Percentiles rank a stretch among this genome's conserved stretches.
Evolutionary conservation across 139 green algal species (phyloP).

Genomic region (Eudorina sp.): DNA sequence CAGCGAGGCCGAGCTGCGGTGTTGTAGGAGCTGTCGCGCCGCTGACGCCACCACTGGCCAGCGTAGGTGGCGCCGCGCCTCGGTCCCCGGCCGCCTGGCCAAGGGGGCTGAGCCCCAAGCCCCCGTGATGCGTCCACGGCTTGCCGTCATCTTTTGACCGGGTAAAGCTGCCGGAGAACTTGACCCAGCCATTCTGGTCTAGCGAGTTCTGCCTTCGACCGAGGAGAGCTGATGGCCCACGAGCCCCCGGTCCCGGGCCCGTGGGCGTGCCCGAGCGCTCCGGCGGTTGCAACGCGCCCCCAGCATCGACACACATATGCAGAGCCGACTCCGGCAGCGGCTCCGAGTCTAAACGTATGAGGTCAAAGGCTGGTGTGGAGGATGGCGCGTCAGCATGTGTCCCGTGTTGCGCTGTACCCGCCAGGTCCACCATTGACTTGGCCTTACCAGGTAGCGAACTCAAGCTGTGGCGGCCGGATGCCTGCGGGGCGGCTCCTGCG

Average conservation of each 20-base stretch:
- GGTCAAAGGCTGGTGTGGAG: slow-evolving; percentile 5
- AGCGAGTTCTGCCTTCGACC: slow-evolving; percentile 21
- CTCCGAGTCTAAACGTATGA: slow-evolving; percentile 55
- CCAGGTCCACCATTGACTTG: slow-evolving; percentile 28
- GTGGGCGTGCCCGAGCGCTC: slow-evolving; percentile 7
- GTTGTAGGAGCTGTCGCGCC: neutral
- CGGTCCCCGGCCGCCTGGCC: neutral
- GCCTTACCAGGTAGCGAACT: neutral
- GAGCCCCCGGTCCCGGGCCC: neutral
- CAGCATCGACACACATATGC: neutral
- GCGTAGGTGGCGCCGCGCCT: neutral
- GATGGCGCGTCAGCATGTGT: neutral
- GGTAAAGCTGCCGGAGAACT: slow-evolving; percentile 38
- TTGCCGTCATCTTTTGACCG: neutral
- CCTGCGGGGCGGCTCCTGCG: neutral
- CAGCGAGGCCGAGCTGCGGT: neutral
- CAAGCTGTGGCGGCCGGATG: neutral
- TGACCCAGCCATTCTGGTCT: slow-evolving; percentile 42
- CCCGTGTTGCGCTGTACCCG: neutral
- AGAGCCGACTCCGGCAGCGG: neutral
- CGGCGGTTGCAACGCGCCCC: neutral
- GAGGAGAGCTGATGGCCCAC: neutral
- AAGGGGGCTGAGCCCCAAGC: slow-evolving; percentile 4
- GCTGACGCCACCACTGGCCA: neutral
- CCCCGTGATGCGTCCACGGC: neutral